Percentiles rank a stretch among this genome's conserved stretches.
These are phyloP conservation scores for Jacaranda mimosifolia DNA, from an alignment of 257 asterid genomes.

Conservation along the genomic window DNA sequence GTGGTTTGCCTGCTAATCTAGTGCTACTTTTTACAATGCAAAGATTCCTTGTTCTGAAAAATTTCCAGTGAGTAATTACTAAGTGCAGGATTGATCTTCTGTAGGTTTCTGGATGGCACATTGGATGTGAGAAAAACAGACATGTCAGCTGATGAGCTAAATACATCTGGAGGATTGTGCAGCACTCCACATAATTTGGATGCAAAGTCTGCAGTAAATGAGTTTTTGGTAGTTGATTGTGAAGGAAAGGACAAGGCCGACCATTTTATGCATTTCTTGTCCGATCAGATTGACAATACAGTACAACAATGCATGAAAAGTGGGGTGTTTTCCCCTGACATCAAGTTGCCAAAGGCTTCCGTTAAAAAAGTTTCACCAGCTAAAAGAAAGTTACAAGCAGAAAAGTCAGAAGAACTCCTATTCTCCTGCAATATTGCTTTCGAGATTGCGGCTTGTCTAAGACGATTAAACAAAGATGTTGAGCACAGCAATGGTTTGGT, in stretches of 20 bases:
- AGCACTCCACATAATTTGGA: conserved; percentile 41
- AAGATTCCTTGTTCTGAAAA: conserved; percentile 26
- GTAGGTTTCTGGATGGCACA: conserved; percentile 82
- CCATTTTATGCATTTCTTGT: conserved; percentile 53
- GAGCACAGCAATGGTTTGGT: conserved; percentile 34
- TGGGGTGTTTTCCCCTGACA: conserved; percentile 54
- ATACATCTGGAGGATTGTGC: conserved; percentile 51
- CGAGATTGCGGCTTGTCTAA: conserved; percentile 78
- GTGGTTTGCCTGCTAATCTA: conserved; percentile 22
- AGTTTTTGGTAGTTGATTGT: conserved; percentile 37
- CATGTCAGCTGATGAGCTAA: conserved; percentile 47
- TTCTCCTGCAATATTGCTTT: conserved; percentile 84
- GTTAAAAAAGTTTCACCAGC: conserved; percentile 68
- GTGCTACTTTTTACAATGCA: background rate
- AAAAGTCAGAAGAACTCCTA: conserved; percentile 71
- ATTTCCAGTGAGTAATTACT: conserved; percentile 19
- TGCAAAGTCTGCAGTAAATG: conserved; percentile 44
- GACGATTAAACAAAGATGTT: conserved; percentile 55
- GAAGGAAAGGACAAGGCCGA: conserved; percentile 55
- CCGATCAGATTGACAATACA: conserved; percentile 60
- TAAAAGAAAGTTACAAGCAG: conserved; percentile 76
- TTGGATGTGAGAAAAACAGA: conserved; percentile 55
- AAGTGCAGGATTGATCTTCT: conserved; percentile 35
- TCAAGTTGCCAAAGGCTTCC: conserved; percentile 79
- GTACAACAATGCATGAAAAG: conserved; percentile 53